A percentile compares a stretch with the other conserved stretches of the same genome.
phyloP scores from a whole-genome alignment of 257 asterid genomes.

The Thymus quinquecostatus region DNA sequence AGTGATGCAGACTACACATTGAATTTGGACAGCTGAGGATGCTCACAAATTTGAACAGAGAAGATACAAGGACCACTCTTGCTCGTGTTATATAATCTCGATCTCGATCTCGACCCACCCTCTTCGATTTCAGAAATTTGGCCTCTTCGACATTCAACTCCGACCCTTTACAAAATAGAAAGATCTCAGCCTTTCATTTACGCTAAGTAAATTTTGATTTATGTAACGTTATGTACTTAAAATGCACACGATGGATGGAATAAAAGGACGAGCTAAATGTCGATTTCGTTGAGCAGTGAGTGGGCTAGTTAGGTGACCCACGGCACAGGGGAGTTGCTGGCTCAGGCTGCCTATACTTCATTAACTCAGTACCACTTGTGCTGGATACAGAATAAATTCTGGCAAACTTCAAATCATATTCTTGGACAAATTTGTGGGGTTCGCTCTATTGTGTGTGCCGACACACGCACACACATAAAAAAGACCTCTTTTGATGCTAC shows the following conservation, averaged over 20 bases:
- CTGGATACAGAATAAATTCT: neutral
- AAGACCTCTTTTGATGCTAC: too few relatives aligned
- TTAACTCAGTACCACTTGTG: neutral
- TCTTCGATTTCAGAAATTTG: too few relatives aligned
- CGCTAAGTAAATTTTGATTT: too few relatives aligned
- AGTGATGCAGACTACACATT: conserved; percentile 12
- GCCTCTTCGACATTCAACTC: too few relatives aligned
- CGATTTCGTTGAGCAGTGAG: neutral
- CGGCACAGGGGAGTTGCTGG: neutral
- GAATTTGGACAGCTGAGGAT: neutral
- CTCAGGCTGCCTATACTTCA: neutral
- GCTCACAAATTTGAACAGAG: neutral
- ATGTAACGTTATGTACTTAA: too few relatives aligned
- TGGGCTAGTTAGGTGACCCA: conserved; percentile 8
- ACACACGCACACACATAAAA: neutral
- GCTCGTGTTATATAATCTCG: neutral
- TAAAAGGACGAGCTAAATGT: too few relatives aligned
- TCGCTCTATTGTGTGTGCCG: neutral
- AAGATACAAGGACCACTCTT: conserved; percentile 2
- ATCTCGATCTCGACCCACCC: too few relatives aligned
- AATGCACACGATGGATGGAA: too few relatives aligned
- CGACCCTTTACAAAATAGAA: too few relatives aligned
- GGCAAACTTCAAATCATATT: neutral
- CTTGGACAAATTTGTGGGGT: conserved; percentile 12
- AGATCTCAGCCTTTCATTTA: too few relatives aligned